Percentiles rank a stretch among this genome's conserved stretches.
Evolutionary conservation across 495 filamentous ascomycete species (phyloP).

Genomic region (Alectoria sarmentosa): DNA sequence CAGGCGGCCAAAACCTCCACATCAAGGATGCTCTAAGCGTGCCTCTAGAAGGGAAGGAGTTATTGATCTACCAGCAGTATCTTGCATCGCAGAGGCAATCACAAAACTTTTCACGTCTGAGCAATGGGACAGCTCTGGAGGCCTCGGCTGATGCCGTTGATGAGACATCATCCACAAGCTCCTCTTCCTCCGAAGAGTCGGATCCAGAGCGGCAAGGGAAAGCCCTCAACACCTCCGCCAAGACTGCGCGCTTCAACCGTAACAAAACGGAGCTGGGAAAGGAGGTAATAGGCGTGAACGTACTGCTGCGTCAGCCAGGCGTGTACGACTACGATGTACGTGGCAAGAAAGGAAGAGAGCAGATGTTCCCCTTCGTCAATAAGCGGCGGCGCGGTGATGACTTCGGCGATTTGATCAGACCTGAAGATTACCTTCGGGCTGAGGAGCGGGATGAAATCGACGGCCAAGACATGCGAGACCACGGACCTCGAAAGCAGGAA

Average conservation of each 20-base stretch:
- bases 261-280: constrained; percentile 77
- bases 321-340: constrained; percentile 89
- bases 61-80: constrained; percentile 80
- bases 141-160: constrained; percentile 71
- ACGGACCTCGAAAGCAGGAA: constrained; percentile 42
- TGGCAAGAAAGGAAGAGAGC: constrained; percentile 87
- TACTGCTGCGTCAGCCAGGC: constrained; percentile 79
- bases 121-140: constrained; percentile 58
- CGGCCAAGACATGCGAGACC: constrained; percentile 45
- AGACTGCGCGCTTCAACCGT: constrained; percentile 68
- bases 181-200: constrained; percentile 78
- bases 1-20: constrained; percentile 53
- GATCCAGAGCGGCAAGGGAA: constrained; percentile 89
- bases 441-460: constrained; percentile 87
- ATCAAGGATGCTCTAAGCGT: constrained; percentile 52
- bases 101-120: constrained; percentile 63
- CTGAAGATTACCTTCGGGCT: constrained; percentile 88
- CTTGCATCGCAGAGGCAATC: constrained; percentile 75
- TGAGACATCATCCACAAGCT: constrained; percentile 70
- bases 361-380: constrained; percentile 83
- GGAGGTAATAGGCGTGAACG: constrained; percentile 82
- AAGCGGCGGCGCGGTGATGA: constrained; percentile 77
- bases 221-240: constrained; percentile 78
- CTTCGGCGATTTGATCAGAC: constrained; percentile 86
- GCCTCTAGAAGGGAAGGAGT: constrained; percentile 64